A percentile compares a stretch with the other conserved stretches of the same genome.
These are phyloP conservation scores for Tuber magnatum DNA, from an alignment of 495 filamentous ascomycete species.

Conservation along the genomic window DNA sequence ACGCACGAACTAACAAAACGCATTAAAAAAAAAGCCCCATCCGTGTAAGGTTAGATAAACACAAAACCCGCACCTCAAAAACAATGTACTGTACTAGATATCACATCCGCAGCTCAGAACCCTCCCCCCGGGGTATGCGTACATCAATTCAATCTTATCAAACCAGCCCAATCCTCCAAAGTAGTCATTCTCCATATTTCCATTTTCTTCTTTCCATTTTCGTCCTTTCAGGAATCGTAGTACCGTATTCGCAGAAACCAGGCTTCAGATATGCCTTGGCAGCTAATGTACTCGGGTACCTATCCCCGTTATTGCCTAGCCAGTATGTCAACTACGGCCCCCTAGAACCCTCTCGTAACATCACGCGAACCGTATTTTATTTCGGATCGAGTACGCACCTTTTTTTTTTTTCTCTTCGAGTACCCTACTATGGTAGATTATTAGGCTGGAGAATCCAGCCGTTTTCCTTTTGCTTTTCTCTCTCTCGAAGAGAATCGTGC, in stretches of 20 bases:
- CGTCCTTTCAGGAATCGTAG: background rate
- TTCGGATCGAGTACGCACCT: background rate
- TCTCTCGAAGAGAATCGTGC: background rate
- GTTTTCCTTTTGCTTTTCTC: background rate
- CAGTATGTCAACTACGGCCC: background rate
- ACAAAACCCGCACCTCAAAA: background rate
- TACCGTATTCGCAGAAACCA: background rate
- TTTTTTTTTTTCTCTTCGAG: background rate
- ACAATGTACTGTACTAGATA: background rate
- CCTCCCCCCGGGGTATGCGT: background rate
- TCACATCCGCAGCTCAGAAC: background rate
- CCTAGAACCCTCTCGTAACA: background rate
- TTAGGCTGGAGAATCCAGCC: background rate
- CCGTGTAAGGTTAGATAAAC: background rate
- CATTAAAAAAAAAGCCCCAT: background rate
- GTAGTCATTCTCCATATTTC: background rate
- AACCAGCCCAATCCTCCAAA: background rate
- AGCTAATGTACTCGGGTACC: background rate
- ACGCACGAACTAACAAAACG: background rate
- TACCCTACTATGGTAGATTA: background rate
- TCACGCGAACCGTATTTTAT: background rate
- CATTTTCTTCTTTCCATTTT: background rate
- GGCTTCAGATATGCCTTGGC: background rate
- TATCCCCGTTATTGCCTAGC: background rate
- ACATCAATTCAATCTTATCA: background rate